Conservation (phyloP, 345 rosid genomes). For the Pistacia atlantica region DNA sequence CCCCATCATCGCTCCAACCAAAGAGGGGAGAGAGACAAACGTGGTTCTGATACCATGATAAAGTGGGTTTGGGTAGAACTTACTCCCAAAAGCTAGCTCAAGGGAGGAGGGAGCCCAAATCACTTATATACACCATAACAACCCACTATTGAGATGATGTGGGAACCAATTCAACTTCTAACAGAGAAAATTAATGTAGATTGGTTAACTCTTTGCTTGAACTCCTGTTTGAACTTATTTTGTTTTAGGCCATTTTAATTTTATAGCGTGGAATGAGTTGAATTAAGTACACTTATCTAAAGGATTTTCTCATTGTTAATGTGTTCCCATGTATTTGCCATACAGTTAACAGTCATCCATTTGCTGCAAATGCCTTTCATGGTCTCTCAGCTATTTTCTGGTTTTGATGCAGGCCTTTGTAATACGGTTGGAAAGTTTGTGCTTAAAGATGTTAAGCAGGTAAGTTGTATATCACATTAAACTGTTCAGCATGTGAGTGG, state of each 20-base stretch:
- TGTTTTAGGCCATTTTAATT: no score
- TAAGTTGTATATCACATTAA: constrained; percentile 14
- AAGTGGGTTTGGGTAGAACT: no score
- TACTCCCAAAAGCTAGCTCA: no score
- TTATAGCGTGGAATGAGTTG: not conserved
- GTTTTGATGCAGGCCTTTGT: constrained; percentile 38
- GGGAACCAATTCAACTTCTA: no score
- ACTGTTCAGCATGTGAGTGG: not conserved
- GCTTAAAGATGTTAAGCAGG: constrained; percentile 55
- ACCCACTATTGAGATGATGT: no score
- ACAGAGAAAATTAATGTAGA: not conserved
- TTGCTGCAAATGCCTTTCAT: constrained; percentile 2
- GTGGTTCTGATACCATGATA: no score
- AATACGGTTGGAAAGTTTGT: constrained; percentile 35
- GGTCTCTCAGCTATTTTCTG: not conserved
- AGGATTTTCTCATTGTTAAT: not conserved
- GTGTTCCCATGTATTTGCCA: not conserved
- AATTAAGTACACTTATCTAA: not conserved
- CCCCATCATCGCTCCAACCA: no score
- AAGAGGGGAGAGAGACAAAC: no score
- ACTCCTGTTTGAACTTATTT: not conserved
- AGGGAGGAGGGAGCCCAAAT: no score
- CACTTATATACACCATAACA: no score
- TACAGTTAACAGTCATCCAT: not conserved
- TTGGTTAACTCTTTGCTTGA: not conserved